A percentile compares a stretch with the other conserved stretches of the same genome.
These are phyloP conservation scores for Boletellus deceptivus DNA, from an alignment of 1,284 basidiomycete genomes.

Conservation along the genomic window DNA sequence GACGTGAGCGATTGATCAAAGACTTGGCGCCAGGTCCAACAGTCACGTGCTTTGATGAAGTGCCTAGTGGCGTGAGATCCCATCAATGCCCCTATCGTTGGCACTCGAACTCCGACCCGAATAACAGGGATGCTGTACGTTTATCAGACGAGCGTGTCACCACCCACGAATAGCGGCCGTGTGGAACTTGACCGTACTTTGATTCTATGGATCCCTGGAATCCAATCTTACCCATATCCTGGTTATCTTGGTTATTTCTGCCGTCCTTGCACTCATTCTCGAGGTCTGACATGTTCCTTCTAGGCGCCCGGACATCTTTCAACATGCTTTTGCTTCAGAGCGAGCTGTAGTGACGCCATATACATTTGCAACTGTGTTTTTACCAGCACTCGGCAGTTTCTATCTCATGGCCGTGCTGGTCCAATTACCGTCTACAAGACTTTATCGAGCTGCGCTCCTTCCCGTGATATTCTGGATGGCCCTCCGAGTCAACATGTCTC, in stretches of 20 bases:
- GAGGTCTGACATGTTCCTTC: constrained; percentile 8
- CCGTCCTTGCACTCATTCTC: not conserved
- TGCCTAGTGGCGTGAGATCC: too few relatives aligned
- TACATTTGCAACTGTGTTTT: constrained; percentile 18
- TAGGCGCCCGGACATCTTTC: constrained; percentile 9
- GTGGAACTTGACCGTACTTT: too few relatives aligned
- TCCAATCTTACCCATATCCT: constrained; percentile 9
- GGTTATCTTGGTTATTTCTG: constrained; percentile 22
- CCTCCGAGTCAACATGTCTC: constrained; percentile 11
- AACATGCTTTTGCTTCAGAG: constrained; percentile 16
- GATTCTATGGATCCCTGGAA: too few relatives aligned
- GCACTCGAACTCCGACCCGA: too few relatives aligned
- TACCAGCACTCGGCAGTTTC: constrained; percentile 16
- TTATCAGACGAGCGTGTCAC: too few relatives aligned
- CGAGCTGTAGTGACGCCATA: constrained; percentile 19
- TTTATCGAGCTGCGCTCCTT: constrained; percentile 26
- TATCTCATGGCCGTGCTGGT: constrained; percentile 33
- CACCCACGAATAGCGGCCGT: too few relatives aligned
- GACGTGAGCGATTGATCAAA: not conserved
- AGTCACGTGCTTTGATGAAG: too few relatives aligned
- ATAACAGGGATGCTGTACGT: too few relatives aligned
- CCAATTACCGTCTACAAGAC: constrained; percentile 20
- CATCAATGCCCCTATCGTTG: too few relatives aligned
- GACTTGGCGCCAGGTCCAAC: too few relatives aligned
- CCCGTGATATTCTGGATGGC: constrained; percentile 21